Evolutionary conservation across 176 grass and related monocot genomes (phyloP), one percentile per base, ranked within the genome.

Genomic region (Triticum urartu): DNA sequence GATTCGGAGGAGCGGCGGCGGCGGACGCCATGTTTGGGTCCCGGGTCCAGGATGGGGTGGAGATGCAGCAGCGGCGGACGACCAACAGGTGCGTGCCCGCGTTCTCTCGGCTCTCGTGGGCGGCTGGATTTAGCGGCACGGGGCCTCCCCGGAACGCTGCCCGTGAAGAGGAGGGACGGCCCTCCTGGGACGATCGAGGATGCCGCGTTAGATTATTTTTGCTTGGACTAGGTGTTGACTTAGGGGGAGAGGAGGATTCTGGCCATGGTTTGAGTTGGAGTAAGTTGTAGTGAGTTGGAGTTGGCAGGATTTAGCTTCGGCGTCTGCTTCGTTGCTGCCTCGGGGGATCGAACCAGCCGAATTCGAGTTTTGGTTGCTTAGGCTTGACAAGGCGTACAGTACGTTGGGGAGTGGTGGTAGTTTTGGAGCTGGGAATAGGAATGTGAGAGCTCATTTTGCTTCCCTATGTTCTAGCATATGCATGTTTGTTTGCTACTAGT

Each of bases 51-150:
- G 89, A 91, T 84, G 94, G 88, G 82, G 87, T 96, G 79, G 94
- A 96, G 94, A 91, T 96, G 94, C 91, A 89, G 94, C 91, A 89
- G 92, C 77, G 94, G 82, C 67, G 94, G 69, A 84, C 85, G 5
- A 88, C 59, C 72, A 96, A 90, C 74, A 84, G 91, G 91, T 92
- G 42, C 24, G 40, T 26, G 30, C 3, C 3, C 2, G 13, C 24
- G 20, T 0, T 11, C 40, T 43, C 60, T 69, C 40, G 1, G 60
- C 63, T 3, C 30, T 26, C 11, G 5, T 20, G 6, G 7, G n/a
- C 7, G 2, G 22, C 5, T 58, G 25, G 18, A 26, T 32, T 62
- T 0, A 7, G 33, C 70, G 2, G 21, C 70, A 36, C 25, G 11
- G 63, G 11, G 5, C 61, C 35, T 50, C 72, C 32, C 21, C 15